Evolutionary conservation across 2,329 filamentous ascomycete species (phyloP).

Genomic region (Cadophora malorum): DNA sequence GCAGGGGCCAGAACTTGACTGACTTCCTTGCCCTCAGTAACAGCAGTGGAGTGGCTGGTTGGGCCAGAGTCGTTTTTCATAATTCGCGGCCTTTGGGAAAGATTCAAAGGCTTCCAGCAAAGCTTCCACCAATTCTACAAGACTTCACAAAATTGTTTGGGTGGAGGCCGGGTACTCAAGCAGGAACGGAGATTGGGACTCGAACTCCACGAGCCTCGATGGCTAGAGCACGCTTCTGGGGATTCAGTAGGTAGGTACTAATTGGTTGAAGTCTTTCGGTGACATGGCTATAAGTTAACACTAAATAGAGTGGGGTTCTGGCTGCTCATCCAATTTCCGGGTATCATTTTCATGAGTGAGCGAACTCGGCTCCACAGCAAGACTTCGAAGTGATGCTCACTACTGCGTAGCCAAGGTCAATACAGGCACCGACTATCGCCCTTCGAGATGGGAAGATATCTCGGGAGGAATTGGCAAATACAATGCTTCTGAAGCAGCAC

Average conservation of each 20-base stretch:
- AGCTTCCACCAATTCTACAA: neutral
- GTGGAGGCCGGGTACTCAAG: neutral
- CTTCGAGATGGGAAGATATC: neutral
- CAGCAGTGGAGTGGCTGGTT: neutral
- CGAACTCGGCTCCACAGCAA: neutral
- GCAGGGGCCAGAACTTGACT: neutral
- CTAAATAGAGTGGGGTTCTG: neutral
- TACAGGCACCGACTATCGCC: neutral
- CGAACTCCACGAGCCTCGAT: neutral
- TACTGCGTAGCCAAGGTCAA: neutral
- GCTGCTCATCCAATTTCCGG: conserved; percentile 11
- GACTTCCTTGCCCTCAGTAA: neutral
- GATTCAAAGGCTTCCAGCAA: neutral
- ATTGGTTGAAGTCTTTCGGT: too few relatives aligned
- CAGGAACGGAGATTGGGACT: neutral
- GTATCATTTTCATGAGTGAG: conserved; percentile 10
- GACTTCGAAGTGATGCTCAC: neutral
- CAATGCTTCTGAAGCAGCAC: neutral
- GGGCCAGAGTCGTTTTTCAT: neutral
- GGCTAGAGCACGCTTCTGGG: neutral
- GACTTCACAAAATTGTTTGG: neutral
- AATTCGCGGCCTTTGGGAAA: neutral
- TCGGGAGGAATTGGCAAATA: neutral
- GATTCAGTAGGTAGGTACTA: neutral
- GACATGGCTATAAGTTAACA: neutral